Base-by-base conservation (phyloP, 2,329 filamentous ascomycete species). In the Fusarium sp. region DNA sequence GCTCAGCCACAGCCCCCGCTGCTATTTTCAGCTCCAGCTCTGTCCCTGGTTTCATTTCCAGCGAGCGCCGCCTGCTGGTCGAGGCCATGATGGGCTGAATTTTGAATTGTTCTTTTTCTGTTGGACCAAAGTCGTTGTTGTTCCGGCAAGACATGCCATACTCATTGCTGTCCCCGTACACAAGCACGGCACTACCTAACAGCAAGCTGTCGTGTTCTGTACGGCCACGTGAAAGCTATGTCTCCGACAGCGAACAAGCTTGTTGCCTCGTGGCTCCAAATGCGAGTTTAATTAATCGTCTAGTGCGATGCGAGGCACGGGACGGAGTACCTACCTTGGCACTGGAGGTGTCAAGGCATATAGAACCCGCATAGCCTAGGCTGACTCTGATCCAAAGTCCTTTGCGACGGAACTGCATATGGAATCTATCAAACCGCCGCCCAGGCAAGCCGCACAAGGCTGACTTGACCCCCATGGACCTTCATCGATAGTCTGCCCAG, bases 1-100 rank as follows among this genome's bases (percentile, higher is more conserved):
- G 58, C 70, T 75, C 56, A 77, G 77, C 76, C 76, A 78, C 71
- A 66, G 36, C 71, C 71, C 64, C 65, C 56, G 47, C 66, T 73
- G 35, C 75, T 79, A 79, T 78, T 78, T 76, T 65, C 58, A 66
- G 68, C 67, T 35, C 22, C 58, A 66, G 68, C 67, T 31, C 20
- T 18, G 25, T 57, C 56, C 52, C 61, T 50, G 31, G 52, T 50
- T 42, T 38, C 27, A 66, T 68, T 29, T 27, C 42, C 6, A 63
- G 59, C 27, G 27, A 63, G 31, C 62, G 22, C 54, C 52, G 16
- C 7, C 38, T 25, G 50, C 22, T 33, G 47, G 18, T 36, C 14
- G 29, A 59, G 27, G 29, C 58, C 58, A 61, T 13, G 36, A 60
- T 25, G 31, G 56, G 22, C 35, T 14, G 25, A 16, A 59, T 59